A percentile compares a stretch with the other conserved stretches of the same genome.
These are phyloP conservation scores for Stachybotrys chlorohalonatus DNA, from an alignment of 2,329 filamentous ascomycete species.

Conservation along the genomic window DNA sequence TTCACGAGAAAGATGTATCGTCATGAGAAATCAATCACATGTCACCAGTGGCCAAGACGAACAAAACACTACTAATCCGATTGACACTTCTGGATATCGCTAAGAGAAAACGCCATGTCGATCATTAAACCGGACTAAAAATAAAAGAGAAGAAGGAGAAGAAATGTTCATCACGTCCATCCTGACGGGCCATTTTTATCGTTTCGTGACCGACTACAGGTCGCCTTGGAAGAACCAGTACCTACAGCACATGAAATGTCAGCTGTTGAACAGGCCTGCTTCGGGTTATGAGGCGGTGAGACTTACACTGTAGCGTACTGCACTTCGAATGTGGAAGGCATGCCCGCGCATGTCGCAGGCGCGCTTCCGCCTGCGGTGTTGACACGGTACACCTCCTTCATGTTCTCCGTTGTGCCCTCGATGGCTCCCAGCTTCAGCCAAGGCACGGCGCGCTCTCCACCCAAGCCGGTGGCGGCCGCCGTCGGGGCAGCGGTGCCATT, in stretches of 20 bases:
- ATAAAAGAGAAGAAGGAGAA: background rate
- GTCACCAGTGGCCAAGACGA: background rate
- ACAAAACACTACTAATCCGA: background rate
- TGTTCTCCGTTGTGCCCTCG: constrained; percentile 44
- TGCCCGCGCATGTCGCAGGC: constrained; percentile 62
- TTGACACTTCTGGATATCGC: background rate
- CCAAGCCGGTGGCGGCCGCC: constrained; percentile 47
- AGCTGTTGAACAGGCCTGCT: background rate
- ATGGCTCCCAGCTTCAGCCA: constrained; percentile 67
- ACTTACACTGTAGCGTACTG: constrained; percentile 81
- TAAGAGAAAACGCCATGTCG: background rate
- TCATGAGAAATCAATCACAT: background rate
- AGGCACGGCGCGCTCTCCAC: constrained; percentile 60
- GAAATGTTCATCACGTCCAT: background rate
- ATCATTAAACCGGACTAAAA: background rate
- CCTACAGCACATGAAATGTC: background rate
- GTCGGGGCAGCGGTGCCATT: constrained; percentile 53
- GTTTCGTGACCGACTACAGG: background rate
- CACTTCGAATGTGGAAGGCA: constrained; percentile 56
- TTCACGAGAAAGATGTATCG: too few species aligned
- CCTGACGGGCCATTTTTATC: background rate
- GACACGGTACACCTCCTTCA: constrained; percentile 73
- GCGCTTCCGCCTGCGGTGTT: constrained; percentile 74
- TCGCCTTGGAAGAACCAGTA: background rate
- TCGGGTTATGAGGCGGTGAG: constrained; percentile 7